phyloP scores from a whole-genome alignment of 1,284 basidiomycete genomes.

The Athelia sp. region DNA sequence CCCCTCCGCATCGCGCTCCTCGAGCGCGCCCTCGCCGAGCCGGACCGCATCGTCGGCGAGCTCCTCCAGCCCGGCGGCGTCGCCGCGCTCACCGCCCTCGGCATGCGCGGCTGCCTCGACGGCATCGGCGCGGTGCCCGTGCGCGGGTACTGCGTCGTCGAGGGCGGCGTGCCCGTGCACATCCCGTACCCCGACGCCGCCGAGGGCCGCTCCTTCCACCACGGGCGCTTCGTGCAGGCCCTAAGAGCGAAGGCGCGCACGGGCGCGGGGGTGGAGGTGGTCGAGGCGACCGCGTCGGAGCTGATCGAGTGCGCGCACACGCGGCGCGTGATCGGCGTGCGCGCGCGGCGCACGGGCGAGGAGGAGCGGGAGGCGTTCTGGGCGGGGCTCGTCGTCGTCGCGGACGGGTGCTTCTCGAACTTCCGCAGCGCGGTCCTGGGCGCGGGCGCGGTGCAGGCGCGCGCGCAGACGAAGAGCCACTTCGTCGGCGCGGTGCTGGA shows the following conservation, averaged over 20 bases:
- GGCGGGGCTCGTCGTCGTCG: constrained; percentile 83
- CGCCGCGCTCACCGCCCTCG: constrained; percentile 71
- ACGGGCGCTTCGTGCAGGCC: constrained; percentile 89
- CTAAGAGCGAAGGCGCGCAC: constrained; percentile 64
- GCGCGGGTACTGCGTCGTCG: constrained; percentile 79
- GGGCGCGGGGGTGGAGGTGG: constrained; percentile 62
- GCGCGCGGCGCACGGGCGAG: constrained; percentile 40
- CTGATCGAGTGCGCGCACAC: constrained; percentile 60
- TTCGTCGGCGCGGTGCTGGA: constrained; percentile 72
- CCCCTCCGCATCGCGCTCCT: constrained; percentile 79
- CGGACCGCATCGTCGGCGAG: constrained; percentile 97
- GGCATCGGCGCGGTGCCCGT: constrained; percentile 86
- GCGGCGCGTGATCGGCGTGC: constrained; percentile 58
- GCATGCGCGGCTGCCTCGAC: constrained; percentile 72
- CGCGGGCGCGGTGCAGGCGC: constrained; percentile 26
- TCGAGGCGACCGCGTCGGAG: constrained; percentile 81
- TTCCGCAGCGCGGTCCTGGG: constrained; percentile 55
- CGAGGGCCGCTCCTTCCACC: constrained; percentile 85
- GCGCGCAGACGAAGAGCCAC: constrained; percentile 55
- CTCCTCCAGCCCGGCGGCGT: constrained; percentile 94
- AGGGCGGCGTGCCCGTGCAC: constrained; percentile 33
- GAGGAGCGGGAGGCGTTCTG: constrained; percentile 48
- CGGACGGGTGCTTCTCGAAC: constrained; percentile 94
- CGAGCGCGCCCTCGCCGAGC: constrained; percentile 87
- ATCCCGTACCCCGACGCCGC: constrained; percentile 84